Conservation (phyloP, 345 rosid species). For the Murraya koenigii region DNA sequence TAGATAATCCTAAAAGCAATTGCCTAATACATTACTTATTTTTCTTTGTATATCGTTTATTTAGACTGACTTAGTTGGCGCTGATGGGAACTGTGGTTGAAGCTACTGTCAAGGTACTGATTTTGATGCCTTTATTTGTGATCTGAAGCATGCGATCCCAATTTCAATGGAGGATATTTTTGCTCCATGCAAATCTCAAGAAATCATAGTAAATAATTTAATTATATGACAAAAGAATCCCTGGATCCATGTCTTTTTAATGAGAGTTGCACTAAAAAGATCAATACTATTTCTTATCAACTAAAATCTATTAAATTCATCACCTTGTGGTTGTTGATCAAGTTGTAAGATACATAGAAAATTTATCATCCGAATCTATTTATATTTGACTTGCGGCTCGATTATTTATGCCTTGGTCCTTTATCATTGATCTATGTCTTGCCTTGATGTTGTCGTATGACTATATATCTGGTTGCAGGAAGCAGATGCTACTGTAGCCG, state of each 20-base stretch:
- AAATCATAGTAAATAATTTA: neutral
- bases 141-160: neutral
- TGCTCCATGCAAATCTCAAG: neutral
- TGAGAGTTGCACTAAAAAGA: neutral
- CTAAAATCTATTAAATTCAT: neutral
- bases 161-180: neutral
- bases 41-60: conserved; percentile 11
- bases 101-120: conserved; percentile 45
- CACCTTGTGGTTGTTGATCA: neutral
- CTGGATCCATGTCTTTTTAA: neutral
- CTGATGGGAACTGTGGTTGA: conserved; percentile 56
- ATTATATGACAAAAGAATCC: neutral
- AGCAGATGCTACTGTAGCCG: conserved; percentile 32
- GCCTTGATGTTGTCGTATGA: conserved; percentile 5
- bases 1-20: neutral
- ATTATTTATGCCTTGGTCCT: neutral
- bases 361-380: neutral
- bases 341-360: neutral
- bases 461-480: conserved; percentile 38
- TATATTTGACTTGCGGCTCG: neutral
- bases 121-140: neutral
- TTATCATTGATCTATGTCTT: neutral
- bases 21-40: neutral
- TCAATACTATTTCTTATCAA: neutral
- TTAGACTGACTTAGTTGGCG: conserved; percentile 10